phyloP scores from a whole-genome alignment of 2,329 filamentous ascomycete species.

The Pestalotiopsis sp. region DNA sequence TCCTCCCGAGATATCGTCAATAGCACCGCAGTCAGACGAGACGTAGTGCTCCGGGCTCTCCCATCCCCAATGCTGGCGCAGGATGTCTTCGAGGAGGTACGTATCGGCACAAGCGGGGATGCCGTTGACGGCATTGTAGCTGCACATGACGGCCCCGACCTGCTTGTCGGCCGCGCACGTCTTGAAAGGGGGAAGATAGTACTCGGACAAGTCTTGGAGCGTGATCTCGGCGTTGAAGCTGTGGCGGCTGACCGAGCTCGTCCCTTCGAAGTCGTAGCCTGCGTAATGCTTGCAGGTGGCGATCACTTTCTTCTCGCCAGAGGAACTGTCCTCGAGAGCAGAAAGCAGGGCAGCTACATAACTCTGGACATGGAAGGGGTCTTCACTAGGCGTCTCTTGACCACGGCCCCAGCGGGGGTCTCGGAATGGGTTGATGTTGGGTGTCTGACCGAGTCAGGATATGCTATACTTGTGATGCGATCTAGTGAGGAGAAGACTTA shows the following conservation, averaged over 20 bases:
- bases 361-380: conserved; percentile 42
- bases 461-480: background rate
- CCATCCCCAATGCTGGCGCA: conserved; percentile 68
- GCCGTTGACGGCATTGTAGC: conserved; percentile 67
- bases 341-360: conserved; percentile 56
- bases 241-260: conserved; percentile 43
- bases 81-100: conserved; percentile 63
- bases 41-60: conserved; percentile 63
- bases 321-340: conserved; percentile 48
- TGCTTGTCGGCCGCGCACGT: conserved; percentile 59
- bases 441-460: conserved; percentile 17
- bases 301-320: conserved; percentile 40
- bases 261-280: conserved; percentile 57
- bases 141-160: conserved; percentile 62
- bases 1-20: conserved; percentile 56
- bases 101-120: conserved; percentile 64
- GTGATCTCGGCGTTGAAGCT: conserved; percentile 59
- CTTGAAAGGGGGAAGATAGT: conserved; percentile 68
- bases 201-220: conserved; percentile 66
- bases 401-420: conserved; percentile 28
- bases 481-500: background rate
- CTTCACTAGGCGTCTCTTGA: conserved; percentile 30
- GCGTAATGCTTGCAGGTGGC: conserved; percentile 63
- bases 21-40: conserved; percentile 66
- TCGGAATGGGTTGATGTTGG: conserved; percentile 28